Evolutionary conservation across 805 yeast genomes (phyloP).

Genomic region (Alloascoidea africana): DNA sequence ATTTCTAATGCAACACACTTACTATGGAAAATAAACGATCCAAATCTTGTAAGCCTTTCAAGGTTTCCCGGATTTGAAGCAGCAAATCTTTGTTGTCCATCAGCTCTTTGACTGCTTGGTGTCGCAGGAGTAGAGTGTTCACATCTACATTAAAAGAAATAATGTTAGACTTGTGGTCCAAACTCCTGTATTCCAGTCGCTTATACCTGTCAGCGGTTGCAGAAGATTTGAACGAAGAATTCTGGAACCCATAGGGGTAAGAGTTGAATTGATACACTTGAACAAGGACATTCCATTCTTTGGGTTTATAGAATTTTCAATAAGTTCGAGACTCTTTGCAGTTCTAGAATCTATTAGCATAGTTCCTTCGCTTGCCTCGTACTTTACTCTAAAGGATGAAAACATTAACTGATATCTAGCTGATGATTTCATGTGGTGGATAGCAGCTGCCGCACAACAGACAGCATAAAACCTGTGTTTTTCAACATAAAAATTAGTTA

Average conservation of each 20-base stretch:
- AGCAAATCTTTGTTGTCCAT: constrained; percentile 8
- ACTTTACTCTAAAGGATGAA: constrained; percentile 20
- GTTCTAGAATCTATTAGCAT: constrained; percentile 28
- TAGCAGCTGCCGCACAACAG: constrained; percentile 19
- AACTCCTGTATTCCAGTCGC: neutral
- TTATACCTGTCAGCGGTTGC: constrained; percentile 27
- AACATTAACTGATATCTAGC: constrained; percentile 10
- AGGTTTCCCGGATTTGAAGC: constrained; percentile 9
- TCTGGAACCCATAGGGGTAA: constrained; percentile 32
- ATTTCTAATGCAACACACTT: neutral
- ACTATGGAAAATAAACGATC: constrained; percentile 23
- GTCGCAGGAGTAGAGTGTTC: constrained; percentile 20
- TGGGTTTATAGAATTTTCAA: constrained; percentile 17
- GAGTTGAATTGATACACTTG: constrained; percentile 22
- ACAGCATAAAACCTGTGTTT: constrained; percentile 14
- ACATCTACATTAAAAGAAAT: constrained; percentile 9
- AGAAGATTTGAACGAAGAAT: constrained; percentile 24
- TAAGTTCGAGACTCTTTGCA: constrained; percentile 22
- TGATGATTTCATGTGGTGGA: constrained; percentile 12
- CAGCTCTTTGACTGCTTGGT: constrained; percentile 23
- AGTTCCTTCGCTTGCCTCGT: constrained; percentile 23
- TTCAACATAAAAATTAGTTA: neutral
- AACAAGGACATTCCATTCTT: constrained; percentile 19
- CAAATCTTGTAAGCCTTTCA: constrained; percentile 22
- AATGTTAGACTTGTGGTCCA: neutral